Base-by-base conservation (phyloP, 176 grass and related monocot genomes). In the Oryza glaberrima region DNA sequence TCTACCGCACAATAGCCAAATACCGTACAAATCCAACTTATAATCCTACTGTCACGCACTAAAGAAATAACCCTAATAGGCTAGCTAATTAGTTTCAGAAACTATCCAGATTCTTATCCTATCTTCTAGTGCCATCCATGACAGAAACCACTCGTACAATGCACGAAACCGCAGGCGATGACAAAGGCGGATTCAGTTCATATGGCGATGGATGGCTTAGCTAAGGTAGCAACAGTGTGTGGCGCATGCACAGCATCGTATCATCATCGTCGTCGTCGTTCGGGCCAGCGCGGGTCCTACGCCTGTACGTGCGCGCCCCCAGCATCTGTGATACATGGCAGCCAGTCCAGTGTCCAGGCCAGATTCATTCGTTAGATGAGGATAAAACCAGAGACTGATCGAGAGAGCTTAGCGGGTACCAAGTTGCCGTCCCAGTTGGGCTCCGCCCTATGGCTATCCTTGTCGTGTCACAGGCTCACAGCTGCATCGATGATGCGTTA, bases 301-400 rank as follows among this genome's bases (percentile, higher is more conserved):
- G 65, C 13, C 43, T 46, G 69, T 26, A 40, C 26, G 58, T 44
- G 7, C 61, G 6, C 61, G 45, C 17, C 73, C 49, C 44, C 78
- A 9, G 74, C 67, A 86, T 82, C 66, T 86, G 66, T 10, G 45
- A 86, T 47, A 72, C 15, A 63, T 60, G 56, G 16, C 51, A 54
- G 65, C 49, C 51, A 6, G 54, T 58, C 4, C 54, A n/a, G 54
- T 20, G 54, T 20, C 17, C 22, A 88, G 61, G 68, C 69, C 77
- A 65, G 32, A 60, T 74, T 81, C 71, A 76, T 85, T 61, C 70
- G 0, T 58, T 58, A 1, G 25, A n/a, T 58, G 19, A 9, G 30
- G 74, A 58, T 58, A 56, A 19, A 4, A 9, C 11, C 19, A 22
- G 20, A 20, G 56, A 61, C 56, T 63, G 58, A 63, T 63, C 58